These are phyloP conservation scores for Kwoniella sp. DNA, from an alignment of 768 basidiomycete genomes.

Conservation along the genomic window DNA sequence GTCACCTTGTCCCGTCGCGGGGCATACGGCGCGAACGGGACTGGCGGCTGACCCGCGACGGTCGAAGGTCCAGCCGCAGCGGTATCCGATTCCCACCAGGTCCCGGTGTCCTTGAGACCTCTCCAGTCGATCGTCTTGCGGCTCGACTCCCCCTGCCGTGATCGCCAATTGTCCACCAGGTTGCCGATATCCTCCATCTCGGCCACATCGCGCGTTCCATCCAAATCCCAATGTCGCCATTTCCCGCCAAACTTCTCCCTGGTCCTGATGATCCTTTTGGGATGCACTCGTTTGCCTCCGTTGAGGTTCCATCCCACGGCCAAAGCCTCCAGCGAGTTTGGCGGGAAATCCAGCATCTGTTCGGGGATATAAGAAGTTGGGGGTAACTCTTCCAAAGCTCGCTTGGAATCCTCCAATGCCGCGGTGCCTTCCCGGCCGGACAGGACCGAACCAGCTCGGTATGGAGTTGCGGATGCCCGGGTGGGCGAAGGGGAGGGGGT, in stretches of 20 bases:
- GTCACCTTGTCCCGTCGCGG: slow-evolving; percentile 16
- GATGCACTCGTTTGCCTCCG: slow-evolving; percentile 38
- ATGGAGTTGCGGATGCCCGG: slow-evolving; percentile 22
- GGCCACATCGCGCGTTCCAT: slow-evolving; percentile 39
- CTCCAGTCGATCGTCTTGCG: slow-evolving; percentile 38
- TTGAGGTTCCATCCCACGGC: slow-evolving; percentile 45
- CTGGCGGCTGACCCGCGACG: slow-evolving; percentile 31
- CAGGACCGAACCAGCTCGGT: slow-evolving; percentile 13
- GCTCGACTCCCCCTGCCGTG: neutral
- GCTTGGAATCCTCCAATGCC: slow-evolving; percentile 6
- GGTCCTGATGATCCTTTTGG: slow-evolving; percentile 34
- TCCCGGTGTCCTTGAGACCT: slow-evolving; percentile 17
- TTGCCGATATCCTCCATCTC: slow-evolving; percentile 43
- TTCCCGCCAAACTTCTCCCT: slow-evolving; percentile 46
- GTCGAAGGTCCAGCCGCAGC: slow-evolving; percentile 14
- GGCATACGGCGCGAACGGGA: slow-evolving; percentile 19
- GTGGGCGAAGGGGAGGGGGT: slow-evolving; percentile 46
- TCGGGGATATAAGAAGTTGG: slow-evolving; percentile 38
- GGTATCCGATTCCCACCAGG: slow-evolving; percentile 37
- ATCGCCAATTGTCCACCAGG: slow-evolving; percentile 20
- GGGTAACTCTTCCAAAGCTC: slow-evolving; percentile 17
- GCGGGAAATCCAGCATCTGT: slow-evolving; percentile 44
- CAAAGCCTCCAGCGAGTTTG: slow-evolving; percentile 32
- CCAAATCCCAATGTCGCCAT: slow-evolving; percentile 45
- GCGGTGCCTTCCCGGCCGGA: slow-evolving; percentile 29